These are phyloP conservation scores for Lophiostoma macrostomum DNA, from an alignment of 495 filamentous ascomycete genomes.

Conservation along the genomic window DNA sequence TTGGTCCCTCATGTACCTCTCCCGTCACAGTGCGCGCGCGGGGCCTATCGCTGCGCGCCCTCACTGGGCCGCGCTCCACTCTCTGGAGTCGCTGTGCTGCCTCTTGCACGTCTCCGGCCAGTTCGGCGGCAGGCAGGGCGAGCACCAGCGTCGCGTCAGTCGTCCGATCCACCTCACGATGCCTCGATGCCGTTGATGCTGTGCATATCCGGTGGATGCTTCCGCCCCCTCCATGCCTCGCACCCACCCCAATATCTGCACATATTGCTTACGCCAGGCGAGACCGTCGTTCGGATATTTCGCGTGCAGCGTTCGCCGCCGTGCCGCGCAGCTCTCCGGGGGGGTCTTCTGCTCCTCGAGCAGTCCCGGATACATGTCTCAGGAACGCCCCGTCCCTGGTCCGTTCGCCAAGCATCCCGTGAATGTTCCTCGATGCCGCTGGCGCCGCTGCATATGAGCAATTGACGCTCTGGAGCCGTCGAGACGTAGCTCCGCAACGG, in stretches of 20 bases:
- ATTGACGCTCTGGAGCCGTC: conserved; percentile 1
- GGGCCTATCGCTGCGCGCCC: conserved; percentile 14
- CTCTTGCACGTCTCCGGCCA: neutral
- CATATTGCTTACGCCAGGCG: conserved; percentile 17
- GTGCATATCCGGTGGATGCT: too few species aligned
- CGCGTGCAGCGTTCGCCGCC: conserved; percentile 19
- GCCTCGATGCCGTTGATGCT: conserved; percentile 4
- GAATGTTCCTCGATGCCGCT: conserved; percentile 1
- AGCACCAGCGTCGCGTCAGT: conserved; percentile 1
- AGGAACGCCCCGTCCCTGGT: conserved; percentile 28
- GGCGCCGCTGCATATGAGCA: conserved; percentile 3
- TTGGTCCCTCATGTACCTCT: conserved; percentile 17
- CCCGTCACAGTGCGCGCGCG: conserved; percentile 8
- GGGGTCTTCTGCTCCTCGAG: neutral
- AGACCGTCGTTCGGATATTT: conserved; percentile 26
- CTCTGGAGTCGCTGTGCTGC: neutral
- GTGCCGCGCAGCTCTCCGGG: conserved; percentile 2
- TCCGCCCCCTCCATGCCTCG: neutral
- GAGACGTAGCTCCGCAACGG: conserved; percentile 10
- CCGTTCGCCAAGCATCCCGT: conserved; percentile 24
- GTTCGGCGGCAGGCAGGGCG: neutral
- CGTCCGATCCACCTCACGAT: conserved; percentile 10
- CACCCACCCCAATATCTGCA: conserved; percentile 22
- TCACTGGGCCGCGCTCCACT: conserved; percentile 7
- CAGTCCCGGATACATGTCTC: conserved; percentile 18